Percentiles rank a stretch among this genome's conserved stretches.
Conservation (phyloP, 2,329 filamentous ascomycete genomes). For the Ophiostoma ulmi region DNA sequence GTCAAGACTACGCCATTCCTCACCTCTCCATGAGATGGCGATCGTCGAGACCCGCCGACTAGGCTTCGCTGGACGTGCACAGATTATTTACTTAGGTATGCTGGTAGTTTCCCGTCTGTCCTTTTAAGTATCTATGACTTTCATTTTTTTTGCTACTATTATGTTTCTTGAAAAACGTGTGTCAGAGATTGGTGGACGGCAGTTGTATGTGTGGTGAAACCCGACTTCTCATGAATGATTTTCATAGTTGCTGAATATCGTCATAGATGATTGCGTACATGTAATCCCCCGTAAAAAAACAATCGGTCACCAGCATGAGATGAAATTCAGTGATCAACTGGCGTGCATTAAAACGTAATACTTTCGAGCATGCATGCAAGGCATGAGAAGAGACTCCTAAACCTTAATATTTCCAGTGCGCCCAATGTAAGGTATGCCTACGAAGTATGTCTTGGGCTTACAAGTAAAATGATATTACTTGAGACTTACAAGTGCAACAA, state of each 20-base stretch:
- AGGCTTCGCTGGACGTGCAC: background rate
- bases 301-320: background rate
- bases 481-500: background rate
- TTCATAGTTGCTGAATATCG: background rate
- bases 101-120: background rate
- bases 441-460: background rate
- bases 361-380: background rate
- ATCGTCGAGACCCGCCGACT: background rate
- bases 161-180: background rate
- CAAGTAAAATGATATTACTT: background rate
- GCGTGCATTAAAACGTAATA: background rate
- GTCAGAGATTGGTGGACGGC: background rate
- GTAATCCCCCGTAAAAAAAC: background rate
- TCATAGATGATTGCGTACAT: background rate
- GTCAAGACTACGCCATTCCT: background rate
- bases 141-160: background rate
- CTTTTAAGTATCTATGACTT: background rate
- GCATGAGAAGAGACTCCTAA: background rate
- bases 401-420: background rate
- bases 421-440: background rate
- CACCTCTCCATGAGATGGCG: slow-evolving; percentile 11
- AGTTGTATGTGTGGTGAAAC: background rate
- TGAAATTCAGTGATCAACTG: background rate
- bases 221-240: background rate
- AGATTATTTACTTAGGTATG: background rate